These are phyloP conservation scores for Apiotrichum montevideense DNA, from an alignment of 1,284 basidiomycete genomes.

Conservation along the genomic window DNA sequence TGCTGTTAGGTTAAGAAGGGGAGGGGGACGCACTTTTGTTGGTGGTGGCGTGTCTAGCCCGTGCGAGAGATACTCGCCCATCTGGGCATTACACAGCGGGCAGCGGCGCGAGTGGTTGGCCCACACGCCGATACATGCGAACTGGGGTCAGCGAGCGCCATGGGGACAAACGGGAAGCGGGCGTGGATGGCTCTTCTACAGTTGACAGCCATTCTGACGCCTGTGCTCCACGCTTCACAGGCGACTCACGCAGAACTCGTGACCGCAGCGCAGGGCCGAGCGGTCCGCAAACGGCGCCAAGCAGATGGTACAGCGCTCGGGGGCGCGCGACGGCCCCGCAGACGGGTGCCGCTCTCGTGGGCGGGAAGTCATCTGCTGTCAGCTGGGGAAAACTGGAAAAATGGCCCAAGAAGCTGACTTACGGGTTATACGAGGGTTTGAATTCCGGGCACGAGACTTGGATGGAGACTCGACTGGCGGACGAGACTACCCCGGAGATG, in stretches of 20 bases:
- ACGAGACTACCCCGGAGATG: no score
- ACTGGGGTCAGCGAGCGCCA: constrained; percentile 47
- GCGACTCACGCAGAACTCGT: constrained; percentile 58
- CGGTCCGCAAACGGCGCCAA: constrained; percentile 67
- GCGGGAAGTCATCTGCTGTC: no score
- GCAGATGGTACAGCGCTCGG: constrained; percentile 57
- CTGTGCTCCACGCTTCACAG: no score
- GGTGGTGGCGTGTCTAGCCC: constrained; percentile 45
- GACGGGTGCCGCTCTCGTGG: no score
- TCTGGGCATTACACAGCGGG: constrained; percentile 68
- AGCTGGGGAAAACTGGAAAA: no score
- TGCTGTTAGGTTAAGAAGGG: constrained; percentile 32
- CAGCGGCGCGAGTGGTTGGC: constrained; percentile 60
- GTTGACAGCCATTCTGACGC: no score
- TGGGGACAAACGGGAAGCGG: background rate
- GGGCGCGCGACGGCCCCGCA: no score
- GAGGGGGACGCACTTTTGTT: constrained; percentile 34
- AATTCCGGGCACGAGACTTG: no score
- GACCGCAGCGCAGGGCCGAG: constrained; percentile 74
- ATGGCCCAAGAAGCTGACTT: no score
- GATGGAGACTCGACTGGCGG: no score
- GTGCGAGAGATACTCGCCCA: constrained; percentile 74
- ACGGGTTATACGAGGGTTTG: no score
- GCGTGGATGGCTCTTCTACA: background rate
- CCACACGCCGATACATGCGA: constrained; percentile 78